Evolutionary conservation across 2,329 filamentous ascomycete species (phyloP).

Genomic region (Trichoderma sp.): DNA sequence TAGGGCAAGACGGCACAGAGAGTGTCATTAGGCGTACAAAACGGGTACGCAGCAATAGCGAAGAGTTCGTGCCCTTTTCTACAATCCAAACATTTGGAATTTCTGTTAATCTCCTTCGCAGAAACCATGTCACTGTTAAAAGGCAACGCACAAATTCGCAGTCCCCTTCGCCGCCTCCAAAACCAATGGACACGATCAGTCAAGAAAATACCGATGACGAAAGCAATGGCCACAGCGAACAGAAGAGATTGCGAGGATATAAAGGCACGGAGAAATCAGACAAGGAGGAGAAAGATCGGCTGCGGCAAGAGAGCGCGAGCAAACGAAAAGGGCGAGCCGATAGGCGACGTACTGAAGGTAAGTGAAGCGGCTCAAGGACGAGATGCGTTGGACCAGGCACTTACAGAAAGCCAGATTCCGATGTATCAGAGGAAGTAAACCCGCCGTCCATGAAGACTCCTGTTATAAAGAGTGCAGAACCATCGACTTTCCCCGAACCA

Average conservation of each 20-base stretch:
- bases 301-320: conserved; percentile 69
- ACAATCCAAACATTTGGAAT: background rate
- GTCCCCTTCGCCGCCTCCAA: conserved; percentile 57
- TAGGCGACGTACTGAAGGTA: conserved; percentile 77
- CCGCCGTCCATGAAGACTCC: conserved; percentile 39
- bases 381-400: background rate
- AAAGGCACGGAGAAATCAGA: conserved; percentile 63
- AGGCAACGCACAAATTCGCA: conserved; percentile 79
- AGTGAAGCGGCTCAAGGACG: conserved; percentile 22
- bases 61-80: conserved; percentile 70
- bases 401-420: conserved; percentile 55
- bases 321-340: conserved; percentile 82
- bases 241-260: conserved; percentile 60
- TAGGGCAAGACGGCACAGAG: conserved; percentile 48
- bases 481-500: conserved; percentile 32
- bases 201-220: conserved; percentile 73
- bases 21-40: conserved; percentile 67
- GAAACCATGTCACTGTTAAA: conserved; percentile 70
- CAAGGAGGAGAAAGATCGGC: conserved; percentile 71
- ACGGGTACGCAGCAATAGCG: conserved; percentile 82
- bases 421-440: conserved; percentile 66
- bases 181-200: conserved; percentile 47
- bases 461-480: conserved; percentile 32
- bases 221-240: conserved; percentile 46
- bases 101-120: conserved; percentile 37